A percentile compares a stretch with the other conserved stretches of the same genome.
phyloP scores from a whole-genome alignment of 495 filamentous ascomycete genomes.

The Cenococcum geophilum region DNA sequence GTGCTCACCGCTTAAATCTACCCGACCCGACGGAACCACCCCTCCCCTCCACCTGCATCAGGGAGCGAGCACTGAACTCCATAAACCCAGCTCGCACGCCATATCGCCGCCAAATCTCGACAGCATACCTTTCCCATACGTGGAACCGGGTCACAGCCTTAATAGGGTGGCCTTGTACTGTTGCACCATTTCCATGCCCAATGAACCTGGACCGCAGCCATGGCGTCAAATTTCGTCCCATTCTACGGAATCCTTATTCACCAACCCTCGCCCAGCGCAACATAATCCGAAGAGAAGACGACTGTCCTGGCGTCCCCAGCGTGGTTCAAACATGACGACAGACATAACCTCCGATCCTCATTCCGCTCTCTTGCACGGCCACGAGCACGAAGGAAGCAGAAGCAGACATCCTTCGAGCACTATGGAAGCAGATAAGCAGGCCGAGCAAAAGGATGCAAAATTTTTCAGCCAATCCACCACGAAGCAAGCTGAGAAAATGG shows the following conservation, averaged over 20 bases:
- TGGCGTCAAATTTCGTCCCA: constrained; percentile 26
- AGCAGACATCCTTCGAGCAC: neutral
- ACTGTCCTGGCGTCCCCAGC: constrained; percentile 21
- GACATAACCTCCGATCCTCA: constrained; percentile 14
- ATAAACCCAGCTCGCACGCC: constrained; percentile 18
- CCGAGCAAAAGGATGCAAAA: constrained; percentile 12
- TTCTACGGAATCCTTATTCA: constrained; percentile 16
- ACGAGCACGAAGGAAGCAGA: constrained; percentile 23
- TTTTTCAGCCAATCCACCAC: constrained; percentile 16
- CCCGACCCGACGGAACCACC: too few species aligned
- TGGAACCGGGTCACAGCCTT: constrained; percentile 4
- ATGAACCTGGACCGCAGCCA: constrained; percentile 4
- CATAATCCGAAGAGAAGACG: constrained; percentile 11
- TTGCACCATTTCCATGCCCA: neutral
- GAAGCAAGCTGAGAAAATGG: constrained; percentile 25
- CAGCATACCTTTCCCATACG: constrained; percentile 12
- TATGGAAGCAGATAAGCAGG: constrained; percentile 1
- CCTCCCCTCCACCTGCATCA: too few species aligned
- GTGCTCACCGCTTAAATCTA: too few species aligned
- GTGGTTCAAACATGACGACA: constrained; percentile 5
- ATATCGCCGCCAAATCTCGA: constrained; percentile 19
- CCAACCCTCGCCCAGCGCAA: constrained; percentile 7
- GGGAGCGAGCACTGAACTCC: neutral
- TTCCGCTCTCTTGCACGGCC: constrained; percentile 26
- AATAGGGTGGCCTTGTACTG: constrained; percentile 19